These are phyloP conservation scores for Cyclotella distinguenda DNA, from an alignment of 108 stramenopile genomes.

Conservation along the genomic window DNA sequence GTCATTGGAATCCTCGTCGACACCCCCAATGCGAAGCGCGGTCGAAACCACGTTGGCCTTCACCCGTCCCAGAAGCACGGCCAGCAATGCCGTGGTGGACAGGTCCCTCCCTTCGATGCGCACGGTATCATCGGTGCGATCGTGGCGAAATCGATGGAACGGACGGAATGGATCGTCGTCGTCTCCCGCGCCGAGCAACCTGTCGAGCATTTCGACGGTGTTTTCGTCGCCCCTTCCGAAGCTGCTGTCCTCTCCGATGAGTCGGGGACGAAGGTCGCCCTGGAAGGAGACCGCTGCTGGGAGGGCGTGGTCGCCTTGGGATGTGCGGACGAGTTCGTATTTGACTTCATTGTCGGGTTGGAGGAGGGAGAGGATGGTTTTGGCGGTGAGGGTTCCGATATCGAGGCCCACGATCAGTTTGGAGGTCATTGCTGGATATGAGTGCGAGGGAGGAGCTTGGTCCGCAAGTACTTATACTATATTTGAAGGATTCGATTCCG, in stretches of 20 bases:
- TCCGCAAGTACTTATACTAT: too few relatives aligned
- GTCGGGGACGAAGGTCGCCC: conserved; percentile 18
- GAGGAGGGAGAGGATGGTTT: conserved; percentile 23
- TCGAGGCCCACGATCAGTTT: conserved; percentile 45
- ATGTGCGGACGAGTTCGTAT: conserved; percentile 56
- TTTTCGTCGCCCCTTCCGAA: conserved; percentile 18
- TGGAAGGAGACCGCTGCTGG: conserved; percentile 46
- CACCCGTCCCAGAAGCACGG: conserved; percentile 49
- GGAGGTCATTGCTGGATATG: background rate
- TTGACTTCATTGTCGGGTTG: conserved; percentile 10
- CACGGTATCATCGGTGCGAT: background rate
- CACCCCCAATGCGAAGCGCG: conserved; percentile 3
- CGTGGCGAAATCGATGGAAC: conserved; percentile 29
- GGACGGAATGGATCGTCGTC: conserved; percentile 21
- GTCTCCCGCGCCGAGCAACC: conserved; percentile 26
- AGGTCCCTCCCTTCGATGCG: conserved; percentile 4
- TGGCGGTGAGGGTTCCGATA: conserved; percentile 52
- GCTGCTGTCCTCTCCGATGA: conserved; percentile 46
- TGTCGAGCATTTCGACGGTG: conserved; percentile 40
- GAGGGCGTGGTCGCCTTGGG: conserved; percentile 47
- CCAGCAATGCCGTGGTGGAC: conserved; percentile 38
- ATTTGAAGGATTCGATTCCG: too few relatives aligned
- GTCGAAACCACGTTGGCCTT: conserved; percentile 31
- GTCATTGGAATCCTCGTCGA: background rate
- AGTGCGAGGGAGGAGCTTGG: too few relatives aligned